Base-by-base conservation (phyloP, 148 eudicot species). In the Amaranthus cruentus region DNA sequence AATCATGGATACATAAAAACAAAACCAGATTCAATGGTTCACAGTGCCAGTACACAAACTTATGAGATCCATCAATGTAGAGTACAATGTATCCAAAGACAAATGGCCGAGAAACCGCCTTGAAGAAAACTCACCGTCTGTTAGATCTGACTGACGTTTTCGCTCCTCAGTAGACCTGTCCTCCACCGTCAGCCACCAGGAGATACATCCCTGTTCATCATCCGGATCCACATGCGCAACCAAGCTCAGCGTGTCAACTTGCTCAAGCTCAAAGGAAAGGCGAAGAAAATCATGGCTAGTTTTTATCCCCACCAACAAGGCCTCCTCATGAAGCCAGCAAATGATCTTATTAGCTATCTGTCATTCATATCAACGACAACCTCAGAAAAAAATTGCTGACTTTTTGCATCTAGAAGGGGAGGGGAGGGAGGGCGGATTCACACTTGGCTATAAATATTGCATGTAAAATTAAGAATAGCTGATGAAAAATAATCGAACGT, bases 311-410 rank as follows among this genome's bases (percentile, higher is more conserved):
- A 91, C 88, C 78, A 71, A 74, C 48, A 79, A 81, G 50, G 98
- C 91, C 78, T 92, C 98, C 81, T 90, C 90, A 14, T 95, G 96
- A 78, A 95, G 89, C 98, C 97, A 95, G 21, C 73, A 82, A 60
- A 95, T 85, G n/a, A 95, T 85, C 79, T 87, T 88, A 75, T 96
- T 88, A 51, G 93, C 90, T 76, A 91, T 77, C 97, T 95, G 82
- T 52, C n/a, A 62, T 65, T 75, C 53, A 42, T 72, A 42, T 7
- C 61, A n/a, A 49, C 3, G 46, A 64, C 58, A 47, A 4, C 64
- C 21, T 73, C 48, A 62, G 42, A 15, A 60, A 55, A 62, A 53
- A 47, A 7, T 55, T 14, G 12, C 10, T 55, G 11, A 59, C 42
- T 3, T 11, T 60, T 49, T 5, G 61, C 46, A 50, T 60, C 57